phyloP scores from a whole-genome alignment of 768 basidiomycete species.

The Galerina sulciceps region DNA sequence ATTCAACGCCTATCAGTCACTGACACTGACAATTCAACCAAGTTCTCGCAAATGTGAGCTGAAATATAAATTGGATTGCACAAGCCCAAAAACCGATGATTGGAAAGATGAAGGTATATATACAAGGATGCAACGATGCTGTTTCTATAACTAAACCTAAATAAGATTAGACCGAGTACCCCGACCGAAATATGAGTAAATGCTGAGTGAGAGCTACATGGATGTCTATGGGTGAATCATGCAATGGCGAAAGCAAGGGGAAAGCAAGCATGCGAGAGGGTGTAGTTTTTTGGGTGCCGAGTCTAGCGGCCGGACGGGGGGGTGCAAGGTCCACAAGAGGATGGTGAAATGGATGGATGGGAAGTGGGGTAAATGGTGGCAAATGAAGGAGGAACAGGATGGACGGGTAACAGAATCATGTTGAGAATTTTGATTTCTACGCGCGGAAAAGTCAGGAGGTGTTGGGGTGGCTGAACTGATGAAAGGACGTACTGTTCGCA shows the following conservation, averaged over 20 bases:
- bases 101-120: constrained; percentile 20
- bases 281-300: constrained; percentile 14
- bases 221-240: constrained; percentile 23
- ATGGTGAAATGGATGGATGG: background rate
- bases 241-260: constrained; percentile 23
- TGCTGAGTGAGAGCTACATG: constrained; percentile 20
- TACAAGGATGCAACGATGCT: constrained; percentile 17
- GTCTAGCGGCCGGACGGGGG: constrained; percentile 15
- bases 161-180: constrained; percentile 29
- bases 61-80: background rate
- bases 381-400: background rate
- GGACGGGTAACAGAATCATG: constrained; percentile 16
- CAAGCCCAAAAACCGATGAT: constrained; percentile 14
- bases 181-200: constrained; percentile 26
- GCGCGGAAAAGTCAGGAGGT: background rate
- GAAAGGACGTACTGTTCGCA: constrained; percentile 44
- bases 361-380: background rate
- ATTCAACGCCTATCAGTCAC: background rate
- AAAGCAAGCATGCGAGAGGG: constrained; percentile 12
- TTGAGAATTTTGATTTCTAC: constrained; percentile 33
- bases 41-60: background rate
- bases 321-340: constrained; percentile 3
- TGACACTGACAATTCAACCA: no score
- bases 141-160: constrained; percentile 22
- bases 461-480: background rate